Base-by-base conservation (phyloP, 2,329 filamentous ascomycete genomes). In the Myriosclerotinia curreyana region DNA sequence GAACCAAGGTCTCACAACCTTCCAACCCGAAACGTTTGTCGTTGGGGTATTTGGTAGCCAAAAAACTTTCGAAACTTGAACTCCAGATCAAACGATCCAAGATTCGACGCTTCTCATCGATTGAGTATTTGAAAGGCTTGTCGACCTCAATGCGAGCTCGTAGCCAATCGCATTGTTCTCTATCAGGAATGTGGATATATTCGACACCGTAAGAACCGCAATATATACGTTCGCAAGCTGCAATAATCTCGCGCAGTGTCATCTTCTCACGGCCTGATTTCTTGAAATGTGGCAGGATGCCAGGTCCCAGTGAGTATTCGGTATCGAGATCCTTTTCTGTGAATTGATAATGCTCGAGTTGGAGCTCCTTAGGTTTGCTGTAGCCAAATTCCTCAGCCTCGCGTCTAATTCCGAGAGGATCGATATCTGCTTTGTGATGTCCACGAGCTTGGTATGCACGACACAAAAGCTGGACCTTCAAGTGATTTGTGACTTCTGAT, bases 11-110 rank as follows among this genome's bases (percentile, higher is more conserved):
- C 79, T 99, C 95, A 75, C 93, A 96, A 76, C 95, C 95, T 81
- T 99, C 95, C 36, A 99, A 86, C 80, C 95, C 95, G 79, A 99
- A 99, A 75, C 95, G 91, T 85, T 99, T 99, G 81, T 99, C 95
- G 79, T 99, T 99, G 77, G 95, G 95, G 79, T 97, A 98, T 79
- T 99, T 99, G 65, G 92, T 97, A 64, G 95, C 88, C 71, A 96
- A 82, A 84, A 99, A 99, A 66, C 87, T 81, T 81, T 99, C 95
- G 77, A 99, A 99, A 79, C 92, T 97, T 69, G 93, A 96, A 76
- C 91, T 94, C 95, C 95, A 99, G 78, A 99, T 99, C 69, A 99
- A 83, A 75, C 95, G 91, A 80, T 99, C 95, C 70, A 99, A 85
- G 71, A 99, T 96, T 71, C 95, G 88, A 75, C 95, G 91, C 86